Conservation (phyloP, 176 grass and related monocot genomes). For the Typha latifolia region DNA sequence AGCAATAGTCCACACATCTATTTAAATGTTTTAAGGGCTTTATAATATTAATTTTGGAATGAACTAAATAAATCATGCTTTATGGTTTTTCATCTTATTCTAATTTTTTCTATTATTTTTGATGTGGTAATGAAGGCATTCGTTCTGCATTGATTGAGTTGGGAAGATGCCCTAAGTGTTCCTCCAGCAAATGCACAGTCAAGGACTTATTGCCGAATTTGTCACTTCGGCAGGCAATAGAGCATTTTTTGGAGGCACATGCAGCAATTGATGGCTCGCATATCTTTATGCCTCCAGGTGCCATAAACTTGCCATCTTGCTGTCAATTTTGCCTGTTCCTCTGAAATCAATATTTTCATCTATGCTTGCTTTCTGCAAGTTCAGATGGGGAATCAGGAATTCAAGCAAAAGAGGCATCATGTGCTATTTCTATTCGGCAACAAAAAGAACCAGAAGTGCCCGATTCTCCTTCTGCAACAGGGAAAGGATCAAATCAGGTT, state of each 20-base stretch:
- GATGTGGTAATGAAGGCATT: conserved; percentile 30
- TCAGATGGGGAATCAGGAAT: conserved; percentile 24
- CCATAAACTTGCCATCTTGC: neutral
- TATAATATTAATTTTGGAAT: too few species aligned
- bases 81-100: neutral
- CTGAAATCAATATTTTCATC: neutral
- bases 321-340: neutral
- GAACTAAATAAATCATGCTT: too few species aligned
- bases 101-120: neutral
- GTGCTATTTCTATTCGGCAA: conserved; percentile 15
- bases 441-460: conserved; percentile 11
- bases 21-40: too few species aligned
- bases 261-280: conserved; percentile 27
- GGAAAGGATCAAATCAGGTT: conserved; percentile 22
- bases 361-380: conserved; percentile 8
- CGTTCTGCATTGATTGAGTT: conserved; percentile 26
- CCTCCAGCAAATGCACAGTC: conserved; percentile 30
- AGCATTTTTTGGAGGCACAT: conserved; percentile 39
- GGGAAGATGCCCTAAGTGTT: conserved; percentile 39
- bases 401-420: conserved; percentile 17
- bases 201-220: conserved; percentile 45
- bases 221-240: conserved; percentile 41
- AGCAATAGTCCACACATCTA: too few species aligned
- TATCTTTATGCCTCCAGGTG: conserved; percentile 30
- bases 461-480: conserved; percentile 17